Evolutionary conservation across 2,329 filamentous ascomycete species (phyloP).

Genomic region (Lasiodiplodia sp.): DNA sequence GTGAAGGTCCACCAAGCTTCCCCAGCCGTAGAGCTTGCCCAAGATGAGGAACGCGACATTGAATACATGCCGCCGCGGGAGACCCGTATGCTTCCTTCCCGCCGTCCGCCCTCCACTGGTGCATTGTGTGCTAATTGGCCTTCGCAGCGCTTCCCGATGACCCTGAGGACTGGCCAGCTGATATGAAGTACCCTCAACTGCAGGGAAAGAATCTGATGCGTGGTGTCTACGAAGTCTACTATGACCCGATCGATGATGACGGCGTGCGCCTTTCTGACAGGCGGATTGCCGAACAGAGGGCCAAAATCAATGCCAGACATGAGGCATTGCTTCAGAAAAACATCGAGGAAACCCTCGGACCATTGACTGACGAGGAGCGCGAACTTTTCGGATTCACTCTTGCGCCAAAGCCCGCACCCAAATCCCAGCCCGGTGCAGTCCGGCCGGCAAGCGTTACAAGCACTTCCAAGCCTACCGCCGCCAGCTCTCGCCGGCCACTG

Average conservation of each 20-base stretch:
- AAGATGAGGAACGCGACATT: conserved; percentile 73
- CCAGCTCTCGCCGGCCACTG: conserved; percentile 28
- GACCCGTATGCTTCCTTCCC: conserved; percentile 33
- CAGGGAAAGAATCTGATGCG: conserved; percentile 60
- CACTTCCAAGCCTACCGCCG: conserved; percentile 33
- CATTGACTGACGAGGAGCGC: conserved; percentile 49
- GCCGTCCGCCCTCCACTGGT: neutral
- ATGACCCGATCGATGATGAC: conserved; percentile 68
- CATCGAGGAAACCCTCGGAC: conserved; percentile 64
- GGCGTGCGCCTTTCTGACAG: conserved; percentile 69
- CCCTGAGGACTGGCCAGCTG: conserved; percentile 70
- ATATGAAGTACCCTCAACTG: conserved; percentile 60
- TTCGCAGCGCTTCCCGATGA: conserved; percentile 66
- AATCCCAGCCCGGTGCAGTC: conserved; percentile 31
- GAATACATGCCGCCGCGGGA: conserved; percentile 87
- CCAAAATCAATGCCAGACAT: conserved; percentile 57
- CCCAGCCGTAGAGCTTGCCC: conserved; percentile 53
- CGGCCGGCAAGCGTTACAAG: conserved; percentile 35
- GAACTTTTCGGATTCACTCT: conserved; percentile 56
- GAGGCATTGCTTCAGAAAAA: conserved; percentile 73
- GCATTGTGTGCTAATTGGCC: neutral
- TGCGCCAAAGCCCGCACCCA: conserved; percentile 35
- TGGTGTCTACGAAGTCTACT: conserved; percentile 60
- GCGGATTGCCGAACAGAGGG: conserved; percentile 58
- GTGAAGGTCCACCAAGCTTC: conserved; percentile 71